Evolutionary conservation across 1,139 yeast species (phyloP).

Genomic region (Nakaseomyces uthaithaninus): DNA sequence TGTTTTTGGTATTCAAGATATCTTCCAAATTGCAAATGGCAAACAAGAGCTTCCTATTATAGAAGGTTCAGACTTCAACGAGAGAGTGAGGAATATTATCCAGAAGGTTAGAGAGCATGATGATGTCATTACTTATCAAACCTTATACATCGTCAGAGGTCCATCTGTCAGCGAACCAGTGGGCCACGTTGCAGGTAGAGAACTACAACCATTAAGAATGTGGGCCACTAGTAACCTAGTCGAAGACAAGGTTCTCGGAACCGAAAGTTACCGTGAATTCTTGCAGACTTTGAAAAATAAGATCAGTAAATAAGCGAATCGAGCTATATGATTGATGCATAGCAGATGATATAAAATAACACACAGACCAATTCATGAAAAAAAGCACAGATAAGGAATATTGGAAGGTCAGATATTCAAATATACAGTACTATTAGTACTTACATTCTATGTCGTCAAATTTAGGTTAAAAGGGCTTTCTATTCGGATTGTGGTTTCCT

Average conservation of each 20-base stretch:
- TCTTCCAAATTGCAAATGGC: constrained; percentile 70
- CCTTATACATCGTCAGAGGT: constrained; percentile 81
- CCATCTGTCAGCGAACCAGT: constrained; percentile 70
- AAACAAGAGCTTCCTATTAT: constrained; percentile 80
- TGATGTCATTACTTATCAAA: constrained; percentile 74
- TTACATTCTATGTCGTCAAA: too few species aligned
- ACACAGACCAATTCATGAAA: too few species aligned
- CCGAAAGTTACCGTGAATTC: constrained; percentile 80
- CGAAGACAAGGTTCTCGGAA: constrained; percentile 77
- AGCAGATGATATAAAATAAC: too few species aligned
- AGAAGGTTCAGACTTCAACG: constrained; percentile 71
- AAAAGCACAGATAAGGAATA: too few species aligned
- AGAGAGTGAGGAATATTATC: constrained; percentile 75
- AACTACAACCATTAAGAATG: constrained; percentile 74
- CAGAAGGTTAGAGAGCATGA: constrained; percentile 71
- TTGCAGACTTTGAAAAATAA: constrained; percentile 37
- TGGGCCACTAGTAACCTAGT: constrained; percentile 91
- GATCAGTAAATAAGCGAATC: constrained; percentile 27
- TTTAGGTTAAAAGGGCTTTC: too few species aligned
- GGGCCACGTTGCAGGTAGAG: constrained; percentile 56
- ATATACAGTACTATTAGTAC: too few species aligned
- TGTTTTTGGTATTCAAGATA: constrained; percentile 72
- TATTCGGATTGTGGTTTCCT: too few species aligned
- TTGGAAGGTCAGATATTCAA: too few species aligned
- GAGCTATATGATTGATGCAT: too few species aligned